These are phyloP conservation scores for Dictyostelium gargantuum DNA, from an alignment of 208 protist species.

Conservation along the genomic window DNA sequence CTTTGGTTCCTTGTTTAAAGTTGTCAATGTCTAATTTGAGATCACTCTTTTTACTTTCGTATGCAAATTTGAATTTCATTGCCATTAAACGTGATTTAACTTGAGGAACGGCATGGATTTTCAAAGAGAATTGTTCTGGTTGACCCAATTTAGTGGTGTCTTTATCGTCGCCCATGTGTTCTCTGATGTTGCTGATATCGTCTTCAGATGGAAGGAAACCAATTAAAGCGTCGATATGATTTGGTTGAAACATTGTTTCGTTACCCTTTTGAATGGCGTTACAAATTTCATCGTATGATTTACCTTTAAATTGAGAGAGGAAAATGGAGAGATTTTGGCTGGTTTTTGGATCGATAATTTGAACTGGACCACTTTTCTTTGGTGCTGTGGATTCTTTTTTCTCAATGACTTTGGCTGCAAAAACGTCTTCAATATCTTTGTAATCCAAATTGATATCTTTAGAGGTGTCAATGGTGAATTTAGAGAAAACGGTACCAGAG, in stretches of 20 bases:
- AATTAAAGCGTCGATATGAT: slow-evolving; percentile 57
- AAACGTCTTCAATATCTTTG: slow-evolving; percentile 48
- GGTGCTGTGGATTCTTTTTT: slow-evolving; percentile 33
- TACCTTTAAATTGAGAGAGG: slow-evolving; percentile 66
- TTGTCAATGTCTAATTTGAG: slow-evolving; percentile 61
- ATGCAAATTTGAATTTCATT: slow-evolving; percentile 55
- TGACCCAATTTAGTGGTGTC: slow-evolving; percentile 16
- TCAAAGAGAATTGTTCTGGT: slow-evolving; percentile 53
- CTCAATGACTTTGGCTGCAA: slow-evolving; percentile 66
- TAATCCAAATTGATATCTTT: slow-evolving; percentile 64
- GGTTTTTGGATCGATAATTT: slow-evolving; percentile 62
- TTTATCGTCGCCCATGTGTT: slow-evolving; percentile 41
- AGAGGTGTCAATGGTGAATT: slow-evolving; percentile 6
- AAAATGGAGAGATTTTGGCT: slow-evolving; percentile 66
- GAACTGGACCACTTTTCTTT: slow-evolving; percentile 54
- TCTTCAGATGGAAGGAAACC: slow-evolving; percentile 67
- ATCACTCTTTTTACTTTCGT: slow-evolving; percentile 56
- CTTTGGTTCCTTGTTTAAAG: slow-evolving; percentile 12
- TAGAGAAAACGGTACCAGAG: slow-evolving; percentile 42
- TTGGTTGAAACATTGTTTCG: slow-evolving; percentile 37
- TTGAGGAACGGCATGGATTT: slow-evolving; percentile 44
- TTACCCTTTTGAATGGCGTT: slow-evolving; percentile 5
- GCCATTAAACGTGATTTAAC: slow-evolving; percentile 27
- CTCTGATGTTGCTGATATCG: slow-evolving; percentile 63
- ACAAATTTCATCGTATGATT: slow-evolving; percentile 48